Conservation (phyloP, 495 filamentous ascomycete genomes). For the Neohortaea acidophila region DNA sequence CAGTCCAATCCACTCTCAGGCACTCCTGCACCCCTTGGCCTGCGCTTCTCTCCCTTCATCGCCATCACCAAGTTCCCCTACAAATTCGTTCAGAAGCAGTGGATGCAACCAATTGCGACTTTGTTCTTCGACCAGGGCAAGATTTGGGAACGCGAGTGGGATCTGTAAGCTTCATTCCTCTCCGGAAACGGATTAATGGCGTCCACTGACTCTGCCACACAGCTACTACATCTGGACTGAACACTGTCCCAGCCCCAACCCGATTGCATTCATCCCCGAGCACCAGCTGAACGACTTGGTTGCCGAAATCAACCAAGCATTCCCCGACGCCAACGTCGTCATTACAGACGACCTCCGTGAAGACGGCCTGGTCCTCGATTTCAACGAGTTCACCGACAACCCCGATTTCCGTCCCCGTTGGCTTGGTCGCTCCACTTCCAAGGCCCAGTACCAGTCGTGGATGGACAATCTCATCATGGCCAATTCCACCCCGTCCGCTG, state of each 20-base stretch:
- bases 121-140: conserved; percentile 42
- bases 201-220: conserved; percentile 1
- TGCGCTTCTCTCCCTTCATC: conserved; percentile 43
- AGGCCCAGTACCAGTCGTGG: conserved; percentile 24
- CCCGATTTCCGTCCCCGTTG: conserved; percentile 47
- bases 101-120: conserved; percentile 34
- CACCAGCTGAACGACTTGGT: conserved; percentile 46
- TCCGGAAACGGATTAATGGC: not conserved
- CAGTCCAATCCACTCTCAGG: not conserved
- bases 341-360: conserved; percentile 35
- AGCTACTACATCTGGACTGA: conserved; percentile 57
- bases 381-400: conserved; percentile 43
- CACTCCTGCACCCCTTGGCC: conserved; percentile 9
- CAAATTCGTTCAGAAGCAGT: conserved; percentile 36
- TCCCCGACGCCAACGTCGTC: conserved; percentile 30
- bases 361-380: conserved; percentile 39
- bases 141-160: conserved; percentile 49
- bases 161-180: conserved; percentile 45
- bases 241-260: conserved; percentile 26
- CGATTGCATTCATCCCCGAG: conserved; percentile 48
- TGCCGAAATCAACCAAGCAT: conserved; percentile 38
- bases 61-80: conserved; percentile 46
- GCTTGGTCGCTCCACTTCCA: conserved; percentile 38
- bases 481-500: conserved; percentile 2
- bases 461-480: conserved; percentile 17